These are phyloP conservation scores for Westerdykella aurantiaca DNA, from an alignment of 2,329 filamentous ascomycete genomes.

Conservation along the genomic window DNA sequence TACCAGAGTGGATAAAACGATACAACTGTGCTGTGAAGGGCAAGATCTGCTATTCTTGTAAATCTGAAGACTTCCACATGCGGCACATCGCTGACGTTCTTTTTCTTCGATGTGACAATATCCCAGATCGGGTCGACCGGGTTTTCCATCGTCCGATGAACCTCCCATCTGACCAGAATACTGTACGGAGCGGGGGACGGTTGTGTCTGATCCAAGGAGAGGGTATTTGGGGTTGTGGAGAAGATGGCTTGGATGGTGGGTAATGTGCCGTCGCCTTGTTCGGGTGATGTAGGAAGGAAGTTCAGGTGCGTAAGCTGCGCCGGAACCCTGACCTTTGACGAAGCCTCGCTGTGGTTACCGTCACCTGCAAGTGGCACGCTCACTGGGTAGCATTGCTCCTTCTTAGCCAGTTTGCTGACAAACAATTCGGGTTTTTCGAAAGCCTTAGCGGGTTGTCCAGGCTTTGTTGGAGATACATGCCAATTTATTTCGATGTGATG, in stretches of 20 bases:
- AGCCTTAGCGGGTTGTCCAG: constrained; percentile 40
- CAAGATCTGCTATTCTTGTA: constrained; percentile 59
- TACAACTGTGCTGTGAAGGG: constrained; percentile 65
- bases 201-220: constrained; percentile 43
- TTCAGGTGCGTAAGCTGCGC: constrained; percentile 63
- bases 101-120: constrained; percentile 62
- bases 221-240: constrained; percentile 48
- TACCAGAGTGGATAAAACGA: constrained; percentile 63
- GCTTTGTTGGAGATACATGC: constrained; percentile 56
- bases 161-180: constrained; percentile 76
- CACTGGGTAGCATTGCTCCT: constrained; percentile 29
- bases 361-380: constrained; percentile 16
- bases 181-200: constrained; percentile 63
- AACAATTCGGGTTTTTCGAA: constrained; percentile 36
- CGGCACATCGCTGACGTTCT: constrained; percentile 41
- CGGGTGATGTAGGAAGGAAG: constrained; percentile 61
- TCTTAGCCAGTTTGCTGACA: constrained; percentile 22
- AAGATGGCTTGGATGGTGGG: constrained; percentile 69
- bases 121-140: constrained; percentile 69
- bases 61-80: constrained; percentile 33
- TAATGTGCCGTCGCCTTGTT: constrained; percentile 54
- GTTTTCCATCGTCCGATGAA: constrained; percentile 58
- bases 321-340: constrained; percentile 20
- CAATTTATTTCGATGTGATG: constrained; percentile 71
- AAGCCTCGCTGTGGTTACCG: constrained; percentile 17